These are phyloP conservation scores for Vaccinium vitisidaea DNA, from an alignment of 148 eudicot species.

Conservation along the genomic window DNA sequence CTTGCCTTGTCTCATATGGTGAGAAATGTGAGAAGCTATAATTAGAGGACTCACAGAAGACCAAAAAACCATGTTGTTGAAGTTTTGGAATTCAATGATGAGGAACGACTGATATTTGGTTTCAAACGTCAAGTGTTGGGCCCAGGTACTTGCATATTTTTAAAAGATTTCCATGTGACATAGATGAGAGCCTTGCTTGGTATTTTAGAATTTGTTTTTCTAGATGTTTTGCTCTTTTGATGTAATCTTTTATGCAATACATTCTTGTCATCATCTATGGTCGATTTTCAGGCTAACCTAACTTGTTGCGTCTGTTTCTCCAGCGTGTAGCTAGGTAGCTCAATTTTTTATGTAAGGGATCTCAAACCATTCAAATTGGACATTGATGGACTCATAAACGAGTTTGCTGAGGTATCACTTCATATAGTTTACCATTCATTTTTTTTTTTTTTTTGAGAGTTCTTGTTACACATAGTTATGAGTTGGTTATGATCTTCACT, in stretches of 20 bases:
- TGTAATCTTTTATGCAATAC: neutral
- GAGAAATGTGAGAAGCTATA: too few species aligned
- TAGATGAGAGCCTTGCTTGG: too few species aligned
- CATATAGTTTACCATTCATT: neutral
- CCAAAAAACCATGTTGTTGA: too few species aligned
- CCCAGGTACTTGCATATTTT: too few species aligned
- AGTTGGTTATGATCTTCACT: neutral
- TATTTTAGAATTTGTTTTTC: too few species aligned
- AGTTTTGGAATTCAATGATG: too few species aligned
- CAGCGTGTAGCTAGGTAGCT: neutral
- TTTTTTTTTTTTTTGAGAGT: neutral
- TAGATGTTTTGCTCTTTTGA: neutral
- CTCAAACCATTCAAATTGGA: slow-evolving; percentile 60
- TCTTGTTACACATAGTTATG: neutral
- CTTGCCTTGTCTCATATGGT: too few species aligned
- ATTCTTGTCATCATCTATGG: neutral
- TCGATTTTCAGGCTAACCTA: neutral
- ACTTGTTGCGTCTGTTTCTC: neutral
- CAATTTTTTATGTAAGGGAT: slow-evolving; percentile 31
- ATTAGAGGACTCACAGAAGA: too few species aligned
- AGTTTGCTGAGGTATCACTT: slow-evolving; percentile 31
- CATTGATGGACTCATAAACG: slow-evolving; percentile 73
- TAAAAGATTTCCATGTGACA: too few species aligned
- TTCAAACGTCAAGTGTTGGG: too few species aligned
- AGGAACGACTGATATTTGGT: too few species aligned